phyloP scores from a whole-genome alignment of 805 yeast species.

The Kregervanrija pseudodelftensis region DNA sequence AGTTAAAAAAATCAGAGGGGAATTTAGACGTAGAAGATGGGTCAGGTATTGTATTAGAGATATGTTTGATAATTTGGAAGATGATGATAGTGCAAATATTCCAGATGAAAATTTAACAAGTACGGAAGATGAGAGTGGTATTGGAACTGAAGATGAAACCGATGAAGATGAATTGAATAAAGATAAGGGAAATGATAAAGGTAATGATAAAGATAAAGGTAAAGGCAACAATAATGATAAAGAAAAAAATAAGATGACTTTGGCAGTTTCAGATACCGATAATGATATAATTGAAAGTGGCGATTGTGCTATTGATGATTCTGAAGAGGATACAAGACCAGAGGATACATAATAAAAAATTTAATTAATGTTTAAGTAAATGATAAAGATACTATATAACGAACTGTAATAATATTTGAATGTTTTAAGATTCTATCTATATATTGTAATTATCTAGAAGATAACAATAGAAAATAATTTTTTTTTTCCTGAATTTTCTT shows the following conservation, averaged over 20 bases:
- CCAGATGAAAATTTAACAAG: background rate
- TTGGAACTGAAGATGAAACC: slow-evolving; percentile 8
- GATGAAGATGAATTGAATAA: slow-evolving; percentile 2
- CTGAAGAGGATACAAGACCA: no score
- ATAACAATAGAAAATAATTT: no score
- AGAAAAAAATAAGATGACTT: slow-evolving; percentile 2
- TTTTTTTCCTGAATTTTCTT: no score
- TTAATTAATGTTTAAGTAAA: no score
- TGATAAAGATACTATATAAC: no score
- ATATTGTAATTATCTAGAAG: no score
- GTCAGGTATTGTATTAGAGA: slow-evolving; percentile 34
- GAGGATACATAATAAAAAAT: no score
- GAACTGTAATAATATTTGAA: no score
- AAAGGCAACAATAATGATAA: slow-evolving; percentile 1
- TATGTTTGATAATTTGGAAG: slow-evolving; percentile 15
- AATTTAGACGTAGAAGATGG: slow-evolving; percentile 65
- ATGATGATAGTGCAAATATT: background rate
- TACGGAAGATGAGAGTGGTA: background rate
- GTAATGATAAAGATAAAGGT: slow-evolving; percentile 1
- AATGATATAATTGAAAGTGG: background rate
- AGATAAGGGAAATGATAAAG: background rate
- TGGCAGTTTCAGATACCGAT: background rate
- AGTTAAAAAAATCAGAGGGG: slow-evolving; percentile 28
- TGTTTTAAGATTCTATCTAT: no score
- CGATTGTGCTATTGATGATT: no score